Conservation (phyloP, 2,329 filamentous ascomycete genomes). For the Teratosphaeria destructans region DNA sequence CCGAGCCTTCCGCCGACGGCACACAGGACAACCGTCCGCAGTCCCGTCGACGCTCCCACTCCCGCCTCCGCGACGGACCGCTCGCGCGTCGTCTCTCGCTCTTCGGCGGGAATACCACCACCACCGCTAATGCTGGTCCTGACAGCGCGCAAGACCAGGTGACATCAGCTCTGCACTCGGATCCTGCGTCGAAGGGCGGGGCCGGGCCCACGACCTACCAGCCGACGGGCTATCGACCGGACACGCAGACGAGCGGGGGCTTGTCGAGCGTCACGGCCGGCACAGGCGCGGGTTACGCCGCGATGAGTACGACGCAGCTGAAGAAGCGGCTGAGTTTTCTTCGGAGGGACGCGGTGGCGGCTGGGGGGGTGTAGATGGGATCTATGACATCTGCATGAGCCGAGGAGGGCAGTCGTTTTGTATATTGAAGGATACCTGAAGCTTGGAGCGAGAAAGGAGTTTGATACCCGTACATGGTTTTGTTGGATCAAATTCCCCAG, state of each 20-base stretch:
- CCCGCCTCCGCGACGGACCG: slow-evolving; percentile 13
- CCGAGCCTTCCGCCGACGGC: not conserved
- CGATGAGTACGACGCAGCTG: slow-evolving; percentile 31
- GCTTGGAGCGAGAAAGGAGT: not conserved
- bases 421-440: not conserved
- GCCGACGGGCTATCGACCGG: not conserved
- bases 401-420: not conserved
- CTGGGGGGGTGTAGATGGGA: not conserved
- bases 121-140: not conserved
- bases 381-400: not conserved
- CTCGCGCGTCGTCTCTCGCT: slow-evolving; percentile 16
- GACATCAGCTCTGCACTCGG: not conserved
- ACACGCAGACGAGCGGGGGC: not conserved
- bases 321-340: slow-evolving; percentile 71
- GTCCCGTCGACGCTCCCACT: slow-evolving; percentile 9
- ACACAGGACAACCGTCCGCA: slow-evolving; percentile 13
- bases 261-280: not conserved
- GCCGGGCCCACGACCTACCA: not conserved
- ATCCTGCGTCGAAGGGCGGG: slow-evolving; percentile 3
- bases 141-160: slow-evolving; percentile 14
- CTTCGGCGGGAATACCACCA: slow-evolving; percentile 8
- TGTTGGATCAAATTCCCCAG: not conserved
- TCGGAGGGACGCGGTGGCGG: slow-evolving; percentile 3
- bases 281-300: slow-evolving; percentile 1
- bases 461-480: not conserved